These are phyloP conservation scores for Camelina hispida DNA, from an alignment of 345 rosid genomes.

Conservation along the genomic window DNA sequence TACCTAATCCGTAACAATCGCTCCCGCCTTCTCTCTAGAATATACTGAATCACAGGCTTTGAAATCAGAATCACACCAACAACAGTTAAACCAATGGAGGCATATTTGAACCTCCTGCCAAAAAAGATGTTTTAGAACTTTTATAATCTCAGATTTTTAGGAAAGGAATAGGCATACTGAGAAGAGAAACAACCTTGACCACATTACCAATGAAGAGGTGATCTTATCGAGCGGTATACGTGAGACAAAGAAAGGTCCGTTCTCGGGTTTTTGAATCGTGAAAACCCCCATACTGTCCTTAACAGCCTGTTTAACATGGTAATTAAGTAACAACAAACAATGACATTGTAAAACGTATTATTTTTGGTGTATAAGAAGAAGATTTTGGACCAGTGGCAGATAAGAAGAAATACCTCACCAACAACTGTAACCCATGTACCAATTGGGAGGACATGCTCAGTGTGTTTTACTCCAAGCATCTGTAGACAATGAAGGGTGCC, in stretches of 20 bases:
- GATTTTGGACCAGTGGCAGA: neutral
- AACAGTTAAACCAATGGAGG: slow-evolving; percentile 65
- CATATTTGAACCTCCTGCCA: slow-evolving; percentile 60
- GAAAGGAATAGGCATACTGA: neutral
- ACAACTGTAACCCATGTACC: slow-evolving; percentile 35
- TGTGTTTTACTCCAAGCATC: slow-evolving; percentile 91
- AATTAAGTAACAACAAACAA: neutral
- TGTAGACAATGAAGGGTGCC: slow-evolving; percentile 39
- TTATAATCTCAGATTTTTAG: neutral
- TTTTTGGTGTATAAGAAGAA: too few species aligned
- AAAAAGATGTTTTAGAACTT: neutral
- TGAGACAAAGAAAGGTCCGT: slow-evolving; percentile 68
- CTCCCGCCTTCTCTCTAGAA: slow-evolving; percentile 63
- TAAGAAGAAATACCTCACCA: slow-evolving; percentile 71
- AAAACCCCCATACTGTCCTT: slow-evolving; percentile 76
- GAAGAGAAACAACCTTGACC: slow-evolving; percentile 65
- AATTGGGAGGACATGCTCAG: slow-evolving; percentile 76
- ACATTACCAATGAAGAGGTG: slow-evolving; percentile 69
- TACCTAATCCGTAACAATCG: slow-evolving; percentile 65
- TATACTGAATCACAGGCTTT: slow-evolving; percentile 55
- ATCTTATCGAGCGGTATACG: slow-evolving; percentile 39
- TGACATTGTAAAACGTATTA: neutral
- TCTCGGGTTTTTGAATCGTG: slow-evolving; percentile 33
- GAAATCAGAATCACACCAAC: slow-evolving; percentile 69
- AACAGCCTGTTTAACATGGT: slow-evolving; percentile 36